Conservation (phyloP, 768 basidiomycete species). For the Xerocomellus chrysenteron region DNA sequence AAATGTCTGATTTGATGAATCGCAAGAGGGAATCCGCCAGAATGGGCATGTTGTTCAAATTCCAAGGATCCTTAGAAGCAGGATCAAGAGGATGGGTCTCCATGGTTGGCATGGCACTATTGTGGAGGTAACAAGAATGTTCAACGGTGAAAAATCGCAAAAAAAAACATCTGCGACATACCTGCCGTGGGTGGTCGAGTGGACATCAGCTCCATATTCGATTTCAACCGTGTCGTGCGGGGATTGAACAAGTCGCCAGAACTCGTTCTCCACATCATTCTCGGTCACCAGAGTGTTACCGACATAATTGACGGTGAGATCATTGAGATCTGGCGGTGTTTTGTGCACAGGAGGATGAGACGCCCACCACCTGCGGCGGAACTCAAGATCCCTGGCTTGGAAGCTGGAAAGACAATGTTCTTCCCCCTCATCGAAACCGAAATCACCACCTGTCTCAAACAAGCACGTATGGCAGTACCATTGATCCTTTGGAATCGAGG, state of each 20-base stretch:
- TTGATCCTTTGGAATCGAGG: slow-evolving; percentile 83
- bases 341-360: slow-evolving; percentile 58
- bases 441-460: slow-evolving; percentile 89
- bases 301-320: slow-evolving; percentile 53
- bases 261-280: slow-evolving; percentile 90
- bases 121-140: slow-evolving; percentile 10
- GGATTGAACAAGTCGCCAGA: slow-evolving; percentile 94
- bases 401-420: slow-evolving; percentile 92
- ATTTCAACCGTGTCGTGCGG: slow-evolving; percentile 91
- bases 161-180: slow-evolving; percentile 37
- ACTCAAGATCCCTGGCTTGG: slow-evolving; percentile 86
- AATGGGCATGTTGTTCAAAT: slow-evolving; percentile 96
- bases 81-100: slow-evolving; percentile 89
- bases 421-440: slow-evolving; percentile 97
- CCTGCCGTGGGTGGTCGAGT: slow-evolving; percentile 97
- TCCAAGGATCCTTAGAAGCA: slow-evolving; percentile 93
- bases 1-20: slow-evolving; percentile 98
- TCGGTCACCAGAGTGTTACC: slow-evolving; percentile 75
- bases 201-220: slow-evolving; percentile 99
- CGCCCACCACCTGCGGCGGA: slow-evolving; percentile 86
- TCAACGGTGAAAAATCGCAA: slow-evolving; percentile 29
- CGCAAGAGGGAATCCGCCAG: slow-evolving; percentile 89
- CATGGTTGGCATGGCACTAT: slow-evolving; percentile 90
- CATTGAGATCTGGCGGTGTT: slow-evolving; percentile 38
- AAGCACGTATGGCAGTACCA: slow-evolving; percentile 97